phyloP scores from a whole-genome alignment of 805 yeast species.

The Saturnispora ahearnii region DNA sequence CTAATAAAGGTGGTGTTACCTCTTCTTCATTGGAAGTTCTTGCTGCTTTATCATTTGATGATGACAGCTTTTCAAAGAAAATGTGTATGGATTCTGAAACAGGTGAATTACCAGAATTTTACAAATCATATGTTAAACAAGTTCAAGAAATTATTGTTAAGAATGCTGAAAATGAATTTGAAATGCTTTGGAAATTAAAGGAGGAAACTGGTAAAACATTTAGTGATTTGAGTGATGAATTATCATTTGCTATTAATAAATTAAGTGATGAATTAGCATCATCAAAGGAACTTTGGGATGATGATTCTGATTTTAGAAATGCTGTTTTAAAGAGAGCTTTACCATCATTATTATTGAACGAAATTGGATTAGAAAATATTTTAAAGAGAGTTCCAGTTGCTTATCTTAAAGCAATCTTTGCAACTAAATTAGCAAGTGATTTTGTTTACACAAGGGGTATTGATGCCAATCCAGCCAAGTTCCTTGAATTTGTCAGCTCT shows the following conservation, averaged over 20 bases:
- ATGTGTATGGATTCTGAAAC: constrained; percentile 63
- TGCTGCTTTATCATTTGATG: constrained; percentile 88
- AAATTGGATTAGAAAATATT: constrained; percentile 59
- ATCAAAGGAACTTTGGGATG: constrained; percentile 76
- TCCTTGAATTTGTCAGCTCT: constrained; percentile 58
- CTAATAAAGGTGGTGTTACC: constrained; percentile 98
- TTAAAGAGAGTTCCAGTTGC: constrained; percentile 76
- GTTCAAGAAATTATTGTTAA: constrained; percentile 67
- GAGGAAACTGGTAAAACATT: constrained; percentile 53
- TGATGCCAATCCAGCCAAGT: constrained; percentile 71
- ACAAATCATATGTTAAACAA: constrained; percentile 71
- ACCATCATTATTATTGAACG: constrained; percentile 60
- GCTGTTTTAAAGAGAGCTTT: constrained; percentile 68
- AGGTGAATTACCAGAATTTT: constrained; percentile 59
- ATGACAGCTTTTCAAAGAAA: constrained; percentile 63
- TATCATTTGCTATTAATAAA: constrained; percentile 61
- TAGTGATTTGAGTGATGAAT: constrained; percentile 61
- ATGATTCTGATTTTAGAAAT: constrained; percentile 68
- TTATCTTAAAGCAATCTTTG: constrained; percentile 81
- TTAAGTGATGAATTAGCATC: constrained; percentile 66
- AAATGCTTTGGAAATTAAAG: constrained; percentile 74
- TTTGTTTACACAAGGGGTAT: constrained; percentile 79
- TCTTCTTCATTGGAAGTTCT: constrained; percentile 92
- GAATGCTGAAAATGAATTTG: constrained; percentile 81
- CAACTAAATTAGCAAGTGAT: constrained; percentile 74